Evolutionary conservation across 1,284 basidiomycete genomes (phyloP), one percentile per base, ranked within the genome.

Genomic region (Sphagnurus paluster): DNA sequence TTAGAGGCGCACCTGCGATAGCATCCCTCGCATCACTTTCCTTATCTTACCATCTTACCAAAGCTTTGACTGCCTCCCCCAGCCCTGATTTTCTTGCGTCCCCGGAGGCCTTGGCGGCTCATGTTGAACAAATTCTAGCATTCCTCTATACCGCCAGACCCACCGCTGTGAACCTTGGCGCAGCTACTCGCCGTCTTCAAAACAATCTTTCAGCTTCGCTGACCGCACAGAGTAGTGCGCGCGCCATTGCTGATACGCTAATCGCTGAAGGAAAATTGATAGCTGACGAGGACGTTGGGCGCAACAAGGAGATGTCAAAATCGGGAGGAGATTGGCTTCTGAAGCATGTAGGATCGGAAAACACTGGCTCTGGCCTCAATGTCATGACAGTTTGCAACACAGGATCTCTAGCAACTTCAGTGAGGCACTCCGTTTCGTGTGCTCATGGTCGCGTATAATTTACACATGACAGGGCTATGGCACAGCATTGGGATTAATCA

Each of bases 301-400:
- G 93, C 53, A 93, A 93, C 69, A 82, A 79, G 62, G 68, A 74
- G 53, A 96, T 97, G 87, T 79, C 88, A 5, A 80, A 80, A 55
- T 76, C 79, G 62, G 93, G 93, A 19, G 91, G 87, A 3, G 83
- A 90, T 37, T 96, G 93, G 93, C 71, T 96, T 23, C 65, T 85
- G 34, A 67, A 81, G 32, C 71, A 74, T 48, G 74, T 81, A 10
- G 72, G 75, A 53, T 60, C 67, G 34, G 61, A 61, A 32, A 79
- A 79, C 49, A 75, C 74, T 10, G 75, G 74, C 42, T 68, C 70
- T 49, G 69, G 67, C 43, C 65, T 95, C 47, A 91, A 90, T 61
- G 79, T 95, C 20, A 72, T 96, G 64, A 96, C 93, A 3, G 91
- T 96, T n/a, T 97, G 93, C 73, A 97, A 97, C 67, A 96, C 93